A percentile compares a stretch with the other conserved stretches of the same genome.
Conservation (phyloP, 2,329 filamentous ascomycete species). For the Atkinsonella texensis region DNA sequence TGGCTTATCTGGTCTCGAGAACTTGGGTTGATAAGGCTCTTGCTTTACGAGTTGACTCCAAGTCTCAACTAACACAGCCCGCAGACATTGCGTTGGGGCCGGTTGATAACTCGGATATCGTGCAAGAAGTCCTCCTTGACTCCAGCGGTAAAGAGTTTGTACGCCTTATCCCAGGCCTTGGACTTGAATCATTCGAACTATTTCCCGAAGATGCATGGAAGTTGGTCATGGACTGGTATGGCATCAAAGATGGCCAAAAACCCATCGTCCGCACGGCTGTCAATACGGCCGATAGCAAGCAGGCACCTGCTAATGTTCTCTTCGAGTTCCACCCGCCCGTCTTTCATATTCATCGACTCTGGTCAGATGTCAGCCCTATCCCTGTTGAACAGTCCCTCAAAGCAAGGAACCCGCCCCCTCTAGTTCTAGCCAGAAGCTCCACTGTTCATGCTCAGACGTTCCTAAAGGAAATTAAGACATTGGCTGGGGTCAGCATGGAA, state of each 20-base stretch:
- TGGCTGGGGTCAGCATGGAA: constrained; percentile 52
- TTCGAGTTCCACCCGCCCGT: constrained; percentile 80
- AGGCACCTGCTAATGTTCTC: constrained; percentile 48
- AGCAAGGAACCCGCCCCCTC: constrained; percentile 47
- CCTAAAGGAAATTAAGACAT: constrained; percentile 58
- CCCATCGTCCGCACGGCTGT: constrained; percentile 67
- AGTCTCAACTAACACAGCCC: constrained; percentile 46
- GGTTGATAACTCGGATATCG: constrained; percentile 77
- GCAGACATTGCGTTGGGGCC: constrained; percentile 55
- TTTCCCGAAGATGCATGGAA: constrained; percentile 75
- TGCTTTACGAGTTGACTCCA: constrained; percentile 48
- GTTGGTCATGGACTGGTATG: constrained; percentile 71
- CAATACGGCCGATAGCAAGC: constrained; percentile 46
- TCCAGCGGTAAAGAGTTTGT: constrained; percentile 47
- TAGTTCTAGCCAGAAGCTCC: constrained; percentile 58
- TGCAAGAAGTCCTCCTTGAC: constrained; percentile 47
- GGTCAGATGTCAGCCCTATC: constrained; percentile 45
- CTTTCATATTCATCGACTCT: constrained; percentile 73
- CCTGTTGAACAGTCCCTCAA: constrained; percentile 47
- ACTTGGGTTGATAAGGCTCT: constrained; percentile 68
- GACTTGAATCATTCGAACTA: constrained; percentile 61
- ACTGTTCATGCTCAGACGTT: constrained; percentile 63
- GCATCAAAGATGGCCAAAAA: constrained; percentile 54
- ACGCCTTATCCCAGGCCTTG: constrained; percentile 57
- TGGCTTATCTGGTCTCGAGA: constrained; percentile 66